phyloP scores from a whole-genome alignment of 805 yeast species.

The Maudiozyma saulgeensis region DNA sequence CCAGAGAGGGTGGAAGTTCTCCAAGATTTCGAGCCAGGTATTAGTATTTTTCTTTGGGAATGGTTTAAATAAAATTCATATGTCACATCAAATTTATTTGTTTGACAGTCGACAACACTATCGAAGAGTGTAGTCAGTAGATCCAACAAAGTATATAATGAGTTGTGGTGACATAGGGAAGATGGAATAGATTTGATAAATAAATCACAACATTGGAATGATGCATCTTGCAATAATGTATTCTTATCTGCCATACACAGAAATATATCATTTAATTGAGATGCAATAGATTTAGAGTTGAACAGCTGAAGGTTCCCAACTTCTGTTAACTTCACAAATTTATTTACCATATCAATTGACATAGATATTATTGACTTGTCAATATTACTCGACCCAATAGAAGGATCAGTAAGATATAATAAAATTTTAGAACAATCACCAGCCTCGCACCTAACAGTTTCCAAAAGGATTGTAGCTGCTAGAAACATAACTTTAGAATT shows the following conservation, averaged over 20 bases:
- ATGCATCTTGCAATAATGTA: constrained; percentile 63
- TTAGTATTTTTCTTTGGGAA: constrained; percentile 28
- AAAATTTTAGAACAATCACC: constrained; percentile 78
- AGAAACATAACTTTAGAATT: constrained; percentile 79
- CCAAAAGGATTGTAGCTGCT: constrained; percentile 72
- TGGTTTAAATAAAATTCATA: constrained; percentile 45
- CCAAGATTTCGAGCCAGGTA: constrained; percentile 70
- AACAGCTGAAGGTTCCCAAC: constrained; percentile 47
- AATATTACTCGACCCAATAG: constrained; percentile 57
- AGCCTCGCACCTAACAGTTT: constrained; percentile 62
- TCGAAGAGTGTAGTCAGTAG: constrained; percentile 67
- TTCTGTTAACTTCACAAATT: constrained; percentile 44
- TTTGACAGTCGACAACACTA: constrained; percentile 74
- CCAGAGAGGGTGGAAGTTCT: constrained; percentile 56
- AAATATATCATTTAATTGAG: constrained; percentile 60
- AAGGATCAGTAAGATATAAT: constrained; percentile 78
- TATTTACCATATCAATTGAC: constrained; percentile 48
- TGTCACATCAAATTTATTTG: constrained; percentile 78
- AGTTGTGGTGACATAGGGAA: constrained; percentile 60
- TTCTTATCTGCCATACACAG: constrained; percentile 72
- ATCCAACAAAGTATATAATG: constrained; percentile 74
- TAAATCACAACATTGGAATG: constrained; percentile 65
- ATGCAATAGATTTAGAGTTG: constrained; percentile 49
- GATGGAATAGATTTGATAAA: constrained; percentile 64
- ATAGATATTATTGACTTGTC: constrained; percentile 60